Percentiles rank a stretch among this genome's conserved stretches.
Evolutionary conservation across 2,329 filamentous ascomycete species (phyloP).

Genomic region (Beauveria asiatica): DNA sequence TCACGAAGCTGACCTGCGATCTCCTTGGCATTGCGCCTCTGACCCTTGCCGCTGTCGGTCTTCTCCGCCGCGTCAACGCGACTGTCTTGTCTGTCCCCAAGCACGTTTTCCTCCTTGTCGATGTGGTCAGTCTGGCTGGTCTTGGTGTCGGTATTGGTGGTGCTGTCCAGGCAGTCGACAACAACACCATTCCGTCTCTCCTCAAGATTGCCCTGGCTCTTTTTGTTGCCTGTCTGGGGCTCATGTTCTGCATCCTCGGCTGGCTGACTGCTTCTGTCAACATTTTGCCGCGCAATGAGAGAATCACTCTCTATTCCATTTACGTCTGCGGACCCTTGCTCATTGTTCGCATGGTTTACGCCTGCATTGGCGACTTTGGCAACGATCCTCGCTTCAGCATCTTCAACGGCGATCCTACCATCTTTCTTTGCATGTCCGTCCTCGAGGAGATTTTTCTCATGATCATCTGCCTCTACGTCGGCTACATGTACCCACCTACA

Average conservation of each 20-base stretch:
- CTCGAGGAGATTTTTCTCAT: constrained; percentile 13
- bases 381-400: constrained; percentile 11
- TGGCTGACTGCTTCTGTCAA: constrained; percentile 2
- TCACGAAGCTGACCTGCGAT: constrained; percentile 13
- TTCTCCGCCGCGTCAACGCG: constrained; percentile 11
- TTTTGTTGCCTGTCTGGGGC: constrained; percentile 12
- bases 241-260: constrained; percentile 11
- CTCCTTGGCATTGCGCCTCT: constrained; percentile 13
- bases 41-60: constrained; percentile 11
- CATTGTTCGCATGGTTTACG: constrained; percentile 13
- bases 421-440: constrained; percentile 14
- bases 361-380: constrained; percentile 12
- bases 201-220: constrained; percentile 11
- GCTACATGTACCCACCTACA: constrained; percentile 10
- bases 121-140: constrained; percentile 10
- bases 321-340: constrained; percentile 11
- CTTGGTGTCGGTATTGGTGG: constrained; percentile 12
- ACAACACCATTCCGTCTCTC: constrained; percentile 4
- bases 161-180: constrained; percentile 10
- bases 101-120: constrained; percentile 5
- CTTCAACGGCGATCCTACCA: constrained; percentile 12
- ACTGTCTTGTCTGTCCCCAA: not conserved
- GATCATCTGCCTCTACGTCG: constrained; percentile 12
- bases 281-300: constrained; percentile 6
- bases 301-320: constrained; percentile 11